Conservation (phyloP, 306 rosid genomes). For the Arachis hypogaea region DNA sequence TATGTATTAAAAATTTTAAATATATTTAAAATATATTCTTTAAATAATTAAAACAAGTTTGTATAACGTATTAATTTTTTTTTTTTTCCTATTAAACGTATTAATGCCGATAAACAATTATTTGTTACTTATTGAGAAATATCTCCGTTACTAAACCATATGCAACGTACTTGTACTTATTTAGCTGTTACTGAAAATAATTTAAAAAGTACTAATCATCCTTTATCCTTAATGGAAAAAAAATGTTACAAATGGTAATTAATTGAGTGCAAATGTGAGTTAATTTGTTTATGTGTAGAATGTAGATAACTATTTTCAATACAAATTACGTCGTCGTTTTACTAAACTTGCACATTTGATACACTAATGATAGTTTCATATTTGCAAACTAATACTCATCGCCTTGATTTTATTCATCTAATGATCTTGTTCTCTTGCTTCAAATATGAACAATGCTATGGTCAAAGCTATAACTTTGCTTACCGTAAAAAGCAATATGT, state of each 20-base stretch:
- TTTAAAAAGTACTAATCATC: not conserved
- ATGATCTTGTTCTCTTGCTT: not conserved
- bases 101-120: too few relatives aligned
- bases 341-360: not conserved
- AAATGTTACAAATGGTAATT: not conserved
- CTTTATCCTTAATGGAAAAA: not conserved
- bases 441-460: not conserved
- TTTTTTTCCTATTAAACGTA: not conserved
- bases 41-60: too few relatives aligned
- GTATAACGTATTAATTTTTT: not conserved
- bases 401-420: not conserved
- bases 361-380: not conserved
- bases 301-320: not conserved
- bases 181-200: not conserved
- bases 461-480: not conserved
- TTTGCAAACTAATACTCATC: not conserved
- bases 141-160: not conserved
- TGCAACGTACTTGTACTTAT: not conserved
- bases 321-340: not conserved
- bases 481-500: not conserved
- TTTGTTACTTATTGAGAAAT: not conserved
- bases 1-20: too few relatives aligned
- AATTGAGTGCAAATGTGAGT: not conserved
- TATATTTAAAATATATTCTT: too few relatives aligned
- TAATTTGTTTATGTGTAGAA: not conserved